Evolutionary conservation across 352 stramenopile species (phyloP), one percentile per base, ranked within the genome.

Genomic region (Elongisporangium undulatum): DNA sequence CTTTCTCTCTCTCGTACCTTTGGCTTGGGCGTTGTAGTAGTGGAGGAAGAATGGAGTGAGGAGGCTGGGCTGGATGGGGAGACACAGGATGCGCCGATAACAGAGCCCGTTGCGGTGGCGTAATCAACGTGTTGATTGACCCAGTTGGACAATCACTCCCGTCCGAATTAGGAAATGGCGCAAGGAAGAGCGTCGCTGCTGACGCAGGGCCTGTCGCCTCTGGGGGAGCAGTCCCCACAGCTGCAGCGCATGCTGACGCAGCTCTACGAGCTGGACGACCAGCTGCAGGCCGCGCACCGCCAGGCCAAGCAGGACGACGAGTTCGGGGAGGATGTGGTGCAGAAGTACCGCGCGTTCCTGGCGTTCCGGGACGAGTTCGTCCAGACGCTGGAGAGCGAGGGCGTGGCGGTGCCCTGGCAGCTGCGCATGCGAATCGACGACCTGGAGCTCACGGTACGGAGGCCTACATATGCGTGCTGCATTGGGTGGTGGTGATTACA

Each of bases 401-500:
- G 74, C 12, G 67, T 83, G 29, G 52, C 59, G 26, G 78, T 90
- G 21, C 78, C 80, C 4, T 90, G 78, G 80, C 78, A 90, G 51
- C 58, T 90, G 58, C 75, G 75, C 23, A 76, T 88, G 77, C 86
- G 82, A 53, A 89, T 92, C 59, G 81, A 92, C 59, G 85, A 92
- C 55, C 69, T 94, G 10, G 85, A 94, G 55, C 71, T 90, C 41
- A 92, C 85, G 70, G 85, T 94, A 50, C 24, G 79, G 34, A 45
- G 34, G 10, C 34, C 34, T 45, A 12, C 1, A 1, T 17, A 12
- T 17, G n/a, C n/a, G n/a, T n/a, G n/a, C n/a, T n/a, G n/a, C n/a
- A n/a, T 45, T 15, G 34, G 2, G 12, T 45, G 2, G 34, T 45
- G 34, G 12, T 15, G 34, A 12, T 12, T 45, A 12, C 34, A 17